A percentile compares a stretch with the other conserved stretches of the same genome.
Evolutionary conservation across 2,329 filamentous ascomycete species (phyloP).

Genomic region (Trichoderma koningii): DNA sequence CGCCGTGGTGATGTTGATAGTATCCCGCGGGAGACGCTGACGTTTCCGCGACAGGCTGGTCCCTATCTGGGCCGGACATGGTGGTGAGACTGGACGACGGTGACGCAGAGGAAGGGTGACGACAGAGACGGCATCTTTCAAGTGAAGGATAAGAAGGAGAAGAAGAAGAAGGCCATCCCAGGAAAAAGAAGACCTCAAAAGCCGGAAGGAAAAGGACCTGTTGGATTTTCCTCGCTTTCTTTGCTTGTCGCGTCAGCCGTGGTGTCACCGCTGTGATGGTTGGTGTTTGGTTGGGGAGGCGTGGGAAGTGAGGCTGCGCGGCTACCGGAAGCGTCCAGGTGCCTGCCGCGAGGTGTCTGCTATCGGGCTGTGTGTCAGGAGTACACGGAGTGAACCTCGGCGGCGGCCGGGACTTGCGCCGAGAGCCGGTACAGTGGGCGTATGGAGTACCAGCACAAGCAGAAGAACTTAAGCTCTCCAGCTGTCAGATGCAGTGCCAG

Average conservation of each 20-base stretch:
- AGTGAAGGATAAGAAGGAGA: neutral
- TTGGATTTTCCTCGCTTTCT: neutral
- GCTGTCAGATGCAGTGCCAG: neutral
- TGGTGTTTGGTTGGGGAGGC: neutral
- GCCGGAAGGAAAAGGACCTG: neutral
- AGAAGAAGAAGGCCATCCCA: no score
- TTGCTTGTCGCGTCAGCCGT: neutral
- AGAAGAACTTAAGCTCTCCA: no score
- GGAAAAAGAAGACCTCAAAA: no score
- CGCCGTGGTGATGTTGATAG: neutral
- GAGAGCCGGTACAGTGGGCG: neutral
- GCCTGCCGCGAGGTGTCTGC: neutral
- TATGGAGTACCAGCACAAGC: neutral
- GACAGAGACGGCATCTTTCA: constrained; percentile 27
- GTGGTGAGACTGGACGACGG: constrained; percentile 21
- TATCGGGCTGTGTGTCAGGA: neutral
- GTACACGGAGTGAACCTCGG: neutral
- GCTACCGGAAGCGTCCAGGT: constrained; percentile 21
- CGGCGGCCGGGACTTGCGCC: no score
- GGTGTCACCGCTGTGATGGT: neutral
- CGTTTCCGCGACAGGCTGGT: constrained; percentile 12
- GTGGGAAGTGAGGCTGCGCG: constrained; percentile 16
- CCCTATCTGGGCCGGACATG: constrained; percentile 28
- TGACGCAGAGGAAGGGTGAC: constrained; percentile 16
- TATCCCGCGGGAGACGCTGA: constrained; percentile 3